Conservation (phyloP, 306 rosid genomes). For the Hippophae gyantsensis region DNA sequence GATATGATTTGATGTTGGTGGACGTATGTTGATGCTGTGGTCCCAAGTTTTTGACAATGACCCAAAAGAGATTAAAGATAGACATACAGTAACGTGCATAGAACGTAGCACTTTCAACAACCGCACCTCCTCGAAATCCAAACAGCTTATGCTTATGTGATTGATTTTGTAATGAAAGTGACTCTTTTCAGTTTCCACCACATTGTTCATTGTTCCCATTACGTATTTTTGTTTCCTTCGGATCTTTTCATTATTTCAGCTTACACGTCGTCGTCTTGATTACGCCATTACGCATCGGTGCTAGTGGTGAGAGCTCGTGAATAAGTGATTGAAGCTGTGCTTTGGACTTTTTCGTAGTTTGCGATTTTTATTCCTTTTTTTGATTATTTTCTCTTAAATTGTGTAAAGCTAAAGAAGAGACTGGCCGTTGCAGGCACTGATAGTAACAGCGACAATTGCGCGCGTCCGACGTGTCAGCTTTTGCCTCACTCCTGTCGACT, state of each 20-base stretch:
- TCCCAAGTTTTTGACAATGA: slow-evolving; percentile 24
- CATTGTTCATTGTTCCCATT: neutral
- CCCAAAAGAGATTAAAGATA: slow-evolving; percentile 8
- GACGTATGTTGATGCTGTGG: neutral
- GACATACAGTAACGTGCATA: slow-evolving; percentile 20
- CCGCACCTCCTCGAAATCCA: slow-evolving; percentile 17
- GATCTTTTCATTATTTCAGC: slow-evolving; percentile 6
- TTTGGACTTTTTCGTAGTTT: slow-evolving; percentile 18
- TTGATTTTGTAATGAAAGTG: neutral
- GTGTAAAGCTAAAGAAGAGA: neutral
- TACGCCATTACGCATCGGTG: slow-evolving; percentile 6
- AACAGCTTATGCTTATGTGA: neutral
- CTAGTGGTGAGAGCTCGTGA: neutral
- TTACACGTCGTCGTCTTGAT: slow-evolving; percentile 22
- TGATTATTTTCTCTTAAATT: neutral
- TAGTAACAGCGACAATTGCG: slow-evolving; percentile 78
- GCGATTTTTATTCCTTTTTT: neutral
- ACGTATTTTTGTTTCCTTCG: neutral
- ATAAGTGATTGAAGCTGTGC: slow-evolving; percentile 6
- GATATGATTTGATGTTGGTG: no score
- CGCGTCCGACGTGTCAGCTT: slow-evolving; percentile 81
- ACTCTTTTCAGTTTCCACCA: neutral
- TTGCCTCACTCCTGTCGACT: slow-evolving; percentile 54
- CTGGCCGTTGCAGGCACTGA: slow-evolving; percentile 32
- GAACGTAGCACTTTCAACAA: slow-evolving; percentile 30